Conservation (phyloP, 2,329 filamentous ascomycete genomes). For the Penicillium nordicum region DNA sequence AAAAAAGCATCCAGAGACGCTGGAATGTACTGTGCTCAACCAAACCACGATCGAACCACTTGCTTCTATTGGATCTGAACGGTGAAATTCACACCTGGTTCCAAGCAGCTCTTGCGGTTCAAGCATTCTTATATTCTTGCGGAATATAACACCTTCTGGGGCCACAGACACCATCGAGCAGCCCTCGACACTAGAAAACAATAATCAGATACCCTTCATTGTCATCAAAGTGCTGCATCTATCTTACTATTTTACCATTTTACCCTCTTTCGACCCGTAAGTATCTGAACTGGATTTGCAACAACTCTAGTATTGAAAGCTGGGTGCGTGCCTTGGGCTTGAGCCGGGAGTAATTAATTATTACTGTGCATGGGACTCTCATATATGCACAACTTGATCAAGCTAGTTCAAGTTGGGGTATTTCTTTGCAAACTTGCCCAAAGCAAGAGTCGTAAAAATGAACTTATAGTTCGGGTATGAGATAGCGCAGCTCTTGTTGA, state of each 20-base stretch:
- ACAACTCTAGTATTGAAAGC: neutral
- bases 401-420: no score
- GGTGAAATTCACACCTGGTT: neutral
- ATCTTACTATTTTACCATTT: neutral
- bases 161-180: neutral
- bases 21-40: neutral
- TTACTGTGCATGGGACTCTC: no score
- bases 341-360: no score
- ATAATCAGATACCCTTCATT: conserved; percentile 1
- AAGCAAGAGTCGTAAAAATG: no score
- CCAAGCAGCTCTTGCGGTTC: neutral
- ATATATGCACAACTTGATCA: no score
- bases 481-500: no score
- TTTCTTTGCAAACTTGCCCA: no score
- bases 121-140: neutral
- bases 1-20: neutral
- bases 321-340: no score
- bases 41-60: neutral
- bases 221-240: neutral
- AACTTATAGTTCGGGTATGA: no score
- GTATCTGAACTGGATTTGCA: neutral
- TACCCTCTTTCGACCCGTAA: neutral
- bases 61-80: neutral
- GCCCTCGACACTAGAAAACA: neutral
- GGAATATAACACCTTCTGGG: neutral